Percentiles rank a stretch among this genome's conserved stretches.
Evolutionary conservation across 2,329 filamentous ascomycete genomes (phyloP).

Genomic region (Colletotrichum lupini): DNA sequence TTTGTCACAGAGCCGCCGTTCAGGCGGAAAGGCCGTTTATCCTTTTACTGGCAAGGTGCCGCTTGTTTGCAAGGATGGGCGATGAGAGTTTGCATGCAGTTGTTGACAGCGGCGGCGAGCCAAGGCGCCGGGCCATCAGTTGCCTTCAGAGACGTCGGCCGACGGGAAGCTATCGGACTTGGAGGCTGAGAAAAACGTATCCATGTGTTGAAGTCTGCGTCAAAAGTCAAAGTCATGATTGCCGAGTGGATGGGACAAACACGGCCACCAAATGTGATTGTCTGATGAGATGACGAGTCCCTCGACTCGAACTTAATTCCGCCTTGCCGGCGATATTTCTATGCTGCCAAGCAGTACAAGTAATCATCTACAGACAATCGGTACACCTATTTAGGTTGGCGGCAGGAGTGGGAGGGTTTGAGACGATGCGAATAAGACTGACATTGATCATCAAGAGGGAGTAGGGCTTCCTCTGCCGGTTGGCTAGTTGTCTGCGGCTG

Average conservation of each 20-base stretch:
- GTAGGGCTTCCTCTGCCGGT: not conserved
- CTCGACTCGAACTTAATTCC: conserved; percentile 20
- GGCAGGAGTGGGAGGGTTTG: not conserved
- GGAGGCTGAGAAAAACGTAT: not conserved
- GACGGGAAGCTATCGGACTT: not conserved
- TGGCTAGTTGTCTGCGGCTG: conserved; percentile 1
- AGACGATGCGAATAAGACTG: not conserved
- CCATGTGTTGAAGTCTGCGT: not conserved
- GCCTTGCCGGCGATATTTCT: conserved; percentile 8
- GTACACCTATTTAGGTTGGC: not conserved
- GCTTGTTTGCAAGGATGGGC: not conserved
- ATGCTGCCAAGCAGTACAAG: not conserved
- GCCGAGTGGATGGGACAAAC: conserved; percentile 18
- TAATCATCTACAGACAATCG: not conserved
- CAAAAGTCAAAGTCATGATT: not conserved
- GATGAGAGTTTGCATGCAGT: not conserved
- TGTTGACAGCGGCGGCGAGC: not conserved
- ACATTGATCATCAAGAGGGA: not conserved
- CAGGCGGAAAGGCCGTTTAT: not conserved
- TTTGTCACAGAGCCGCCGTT: not conserved
- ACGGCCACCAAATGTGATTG: conserved; percentile 17
- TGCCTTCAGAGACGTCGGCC: not conserved
- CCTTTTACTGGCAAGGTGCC: not conserved
- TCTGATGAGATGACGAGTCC: conserved; percentile 13
- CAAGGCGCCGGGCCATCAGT: not conserved